A percentile compares a stretch with the other conserved stretches of the same genome.
phyloP scores from a whole-genome alignment of 257 asterid genomes.

The Ilex aquifolium region DNA sequence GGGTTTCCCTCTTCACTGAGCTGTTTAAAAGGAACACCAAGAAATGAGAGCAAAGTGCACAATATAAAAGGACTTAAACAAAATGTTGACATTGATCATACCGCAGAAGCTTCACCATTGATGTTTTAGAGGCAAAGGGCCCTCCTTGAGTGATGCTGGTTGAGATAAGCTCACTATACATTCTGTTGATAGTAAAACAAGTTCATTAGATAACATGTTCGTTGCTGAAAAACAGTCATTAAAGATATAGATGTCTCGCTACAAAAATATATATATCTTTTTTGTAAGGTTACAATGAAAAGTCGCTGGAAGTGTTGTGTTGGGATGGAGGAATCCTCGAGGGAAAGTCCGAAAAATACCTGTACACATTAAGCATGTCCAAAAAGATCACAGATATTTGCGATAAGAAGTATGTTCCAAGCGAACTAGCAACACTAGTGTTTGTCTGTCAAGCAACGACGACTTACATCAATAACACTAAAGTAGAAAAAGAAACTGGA shows the following conservation, averaged over 20 bases:
- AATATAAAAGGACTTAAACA: neutral
- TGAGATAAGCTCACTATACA: conserved; percentile 98
- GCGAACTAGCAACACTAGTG: conserved; percentile 86
- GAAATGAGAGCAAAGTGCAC: conserved; percentile 2
- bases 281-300: too few relatives aligned
- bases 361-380: conserved; percentile 99
- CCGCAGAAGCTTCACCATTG: conserved; percentile 93
- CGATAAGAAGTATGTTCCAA: conserved; percentile 81
- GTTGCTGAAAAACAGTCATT: too few relatives aligned
- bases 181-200: conserved; percentile 39
- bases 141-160: conserved; percentile 94
- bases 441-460: conserved; percentile 61
- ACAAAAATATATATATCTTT: too few relatives aligned
- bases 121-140: conserved; percentile 81
- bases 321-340: too few relatives aligned
- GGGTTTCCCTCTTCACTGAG: conserved; percentile 93
- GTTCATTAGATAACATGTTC: neutral
- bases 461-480: conserved; percentile 6
- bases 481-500: neutral
- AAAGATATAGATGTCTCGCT: too few relatives aligned
- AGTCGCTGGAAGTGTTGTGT: too few relatives aligned
- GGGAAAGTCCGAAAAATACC: conserved; percentile 26
- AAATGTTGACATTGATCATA: conserved; percentile 19
- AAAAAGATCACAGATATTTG: conserved; percentile 77
- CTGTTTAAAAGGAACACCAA: conserved; percentile 35